phyloP scores from a whole-genome alignment of 257 asterid species.

The Solanum medicagineum region DNA sequence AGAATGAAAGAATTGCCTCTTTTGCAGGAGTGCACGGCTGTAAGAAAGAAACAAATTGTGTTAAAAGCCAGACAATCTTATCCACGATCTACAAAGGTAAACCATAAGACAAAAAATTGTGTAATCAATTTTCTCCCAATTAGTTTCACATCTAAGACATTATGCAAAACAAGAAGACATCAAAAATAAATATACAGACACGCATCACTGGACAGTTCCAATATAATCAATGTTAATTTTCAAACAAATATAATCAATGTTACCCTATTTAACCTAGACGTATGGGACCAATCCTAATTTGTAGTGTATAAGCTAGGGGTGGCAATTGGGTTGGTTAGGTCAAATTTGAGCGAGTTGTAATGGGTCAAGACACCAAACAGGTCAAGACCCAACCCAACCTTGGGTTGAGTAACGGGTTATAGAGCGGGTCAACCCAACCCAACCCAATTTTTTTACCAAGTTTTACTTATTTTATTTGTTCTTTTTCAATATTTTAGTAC shows the following conservation, averaged over 20 bases:
- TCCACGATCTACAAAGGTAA: not conserved
- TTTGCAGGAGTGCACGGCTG: conserved; percentile 91
- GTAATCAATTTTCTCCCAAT: not conserved
- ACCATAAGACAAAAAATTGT: not conserved
- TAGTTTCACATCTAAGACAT: not conserved
- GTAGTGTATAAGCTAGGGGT: not conserved
- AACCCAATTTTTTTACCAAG: no score
- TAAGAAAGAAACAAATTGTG: not conserved
- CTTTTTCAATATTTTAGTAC: no score
- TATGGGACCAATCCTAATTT: not conserved
- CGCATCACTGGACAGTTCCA: not conserved
- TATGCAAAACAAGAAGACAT: not conserved
- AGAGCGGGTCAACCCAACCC: no score
- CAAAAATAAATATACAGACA: not conserved
- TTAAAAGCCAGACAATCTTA: not conserved
- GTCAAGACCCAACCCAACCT: no score
- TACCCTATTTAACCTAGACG: not conserved
- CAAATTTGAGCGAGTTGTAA: no score
- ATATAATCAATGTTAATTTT: not conserved
- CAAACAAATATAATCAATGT: not conserved
- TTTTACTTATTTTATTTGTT: no score
- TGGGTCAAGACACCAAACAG: no score
- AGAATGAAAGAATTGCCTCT: conserved; percentile 95
- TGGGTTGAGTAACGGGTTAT: no score
- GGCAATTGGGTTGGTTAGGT: no score